phyloP scores from a whole-genome alignment of 2,329 filamentous ascomycete genomes.

The Fusarium sp. region DNA sequence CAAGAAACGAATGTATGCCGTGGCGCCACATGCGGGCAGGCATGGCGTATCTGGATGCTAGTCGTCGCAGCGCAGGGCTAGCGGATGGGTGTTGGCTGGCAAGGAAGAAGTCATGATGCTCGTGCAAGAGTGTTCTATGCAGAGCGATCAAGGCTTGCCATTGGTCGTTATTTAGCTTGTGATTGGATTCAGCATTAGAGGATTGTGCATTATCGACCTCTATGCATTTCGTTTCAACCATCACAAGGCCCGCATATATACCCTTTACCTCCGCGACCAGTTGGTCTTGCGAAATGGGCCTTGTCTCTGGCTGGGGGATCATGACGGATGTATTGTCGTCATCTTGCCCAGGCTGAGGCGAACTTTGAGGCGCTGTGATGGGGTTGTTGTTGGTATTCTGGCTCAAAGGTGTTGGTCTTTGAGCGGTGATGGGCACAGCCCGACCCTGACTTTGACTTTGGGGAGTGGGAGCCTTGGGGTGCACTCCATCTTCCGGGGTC shows the following conservation, averaged over 20 bases:
- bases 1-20: constrained; percentile 75
- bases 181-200: constrained; percentile 53
- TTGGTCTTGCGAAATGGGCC: too few relatives aligned
- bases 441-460: constrained; percentile 12
- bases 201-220: constrained; percentile 72
- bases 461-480: constrained; percentile 8
- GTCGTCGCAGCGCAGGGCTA: constrained; percentile 69
- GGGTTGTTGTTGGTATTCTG: not conserved
- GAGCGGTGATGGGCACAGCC: constrained; percentile 6
- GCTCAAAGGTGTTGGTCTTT: not conserved
- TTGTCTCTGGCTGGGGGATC: too few relatives aligned
- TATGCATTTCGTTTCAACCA: too few relatives aligned
- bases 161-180: constrained; percentile 47
- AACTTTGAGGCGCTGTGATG: not conserved
- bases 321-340: too few relatives aligned
- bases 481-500: constrained; percentile 40
- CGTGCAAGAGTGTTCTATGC: constrained; percentile 82
- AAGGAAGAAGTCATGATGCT: constrained; percentile 88
- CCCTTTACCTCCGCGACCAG: too few relatives aligned
- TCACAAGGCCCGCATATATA: too few relatives aligned
- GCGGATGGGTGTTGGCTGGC: constrained; percentile 88
- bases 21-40: constrained; percentile 94
- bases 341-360: too few relatives aligned
- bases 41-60: constrained; percentile 89
- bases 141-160: constrained; percentile 76